Conservation (phyloP, 2,329 filamentous ascomycete species). For the Monosporascus cannonballus region DNA sequence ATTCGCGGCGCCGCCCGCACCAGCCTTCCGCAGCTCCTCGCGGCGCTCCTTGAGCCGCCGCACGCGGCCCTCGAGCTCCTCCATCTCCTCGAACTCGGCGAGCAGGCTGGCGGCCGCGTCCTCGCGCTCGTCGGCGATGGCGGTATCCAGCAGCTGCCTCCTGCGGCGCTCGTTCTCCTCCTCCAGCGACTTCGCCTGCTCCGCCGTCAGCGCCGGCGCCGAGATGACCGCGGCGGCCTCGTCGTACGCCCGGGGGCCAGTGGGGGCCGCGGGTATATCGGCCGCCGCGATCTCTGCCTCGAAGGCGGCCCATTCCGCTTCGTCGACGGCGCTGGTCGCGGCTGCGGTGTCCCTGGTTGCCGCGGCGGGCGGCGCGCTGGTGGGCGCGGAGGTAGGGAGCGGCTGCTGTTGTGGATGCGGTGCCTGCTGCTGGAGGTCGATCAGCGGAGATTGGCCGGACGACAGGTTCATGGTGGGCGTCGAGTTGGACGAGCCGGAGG, state of each 20-base stretch:
- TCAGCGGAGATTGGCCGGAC: constrained; percentile 32
- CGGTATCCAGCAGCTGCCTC: constrained; percentile 44
- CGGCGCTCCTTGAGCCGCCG: constrained; percentile 62
- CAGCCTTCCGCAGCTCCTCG: constrained; percentile 52
- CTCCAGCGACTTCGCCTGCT: constrained; percentile 48
- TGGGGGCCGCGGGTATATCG: constrained; percentile 14
- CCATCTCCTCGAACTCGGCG: constrained; percentile 79
- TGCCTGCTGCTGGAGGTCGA: constrained; percentile 16
- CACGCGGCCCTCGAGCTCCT: constrained; percentile 67
- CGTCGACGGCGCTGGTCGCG: constrained; percentile 42
- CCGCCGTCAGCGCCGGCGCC: constrained; percentile 60
- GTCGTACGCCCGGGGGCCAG: constrained; percentile 19
- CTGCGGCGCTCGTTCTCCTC: constrained; percentile 44
- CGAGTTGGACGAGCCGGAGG: constrained; percentile 36
- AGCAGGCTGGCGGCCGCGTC: constrained; percentile 69
- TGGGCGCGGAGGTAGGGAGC: constrained; percentile 3
- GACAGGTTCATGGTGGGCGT: constrained; percentile 34
- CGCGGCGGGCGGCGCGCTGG: constrained; percentile 1
- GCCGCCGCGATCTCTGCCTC: constrained; percentile 67
- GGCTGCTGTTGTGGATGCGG: constrained; percentile 8
- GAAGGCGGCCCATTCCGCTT: constrained; percentile 82
- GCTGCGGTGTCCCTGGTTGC: not conserved
- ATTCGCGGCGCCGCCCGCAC: not conserved
- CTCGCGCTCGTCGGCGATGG: constrained; percentile 63
- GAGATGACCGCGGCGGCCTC: constrained; percentile 61